These are phyloP conservation scores for Hyaloraphidium curvatum DNA, from an alignment of 192 early-diverging fungal genomes.

Conservation along the genomic window DNA sequence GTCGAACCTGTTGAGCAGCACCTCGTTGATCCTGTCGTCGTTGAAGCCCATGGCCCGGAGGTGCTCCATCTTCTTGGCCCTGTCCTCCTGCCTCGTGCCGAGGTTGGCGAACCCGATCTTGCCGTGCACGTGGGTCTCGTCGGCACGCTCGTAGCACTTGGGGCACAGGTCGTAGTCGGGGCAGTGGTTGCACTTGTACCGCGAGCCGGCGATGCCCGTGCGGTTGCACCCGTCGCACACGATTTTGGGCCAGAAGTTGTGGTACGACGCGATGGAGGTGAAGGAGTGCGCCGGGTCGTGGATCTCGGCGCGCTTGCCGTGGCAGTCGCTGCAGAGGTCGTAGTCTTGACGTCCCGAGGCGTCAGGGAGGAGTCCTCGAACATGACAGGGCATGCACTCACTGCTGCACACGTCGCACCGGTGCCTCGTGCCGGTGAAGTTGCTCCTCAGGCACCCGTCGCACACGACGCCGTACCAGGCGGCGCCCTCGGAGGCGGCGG, in stretches of 20 bases:
- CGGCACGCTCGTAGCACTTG: not conserved
- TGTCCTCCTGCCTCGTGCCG: too few relatives aligned
- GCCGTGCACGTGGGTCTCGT: not conserved
- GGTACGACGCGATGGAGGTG: not conserved
- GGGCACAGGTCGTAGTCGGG: not conserved
- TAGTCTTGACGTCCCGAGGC: not conserved
- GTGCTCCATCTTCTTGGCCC: too few relatives aligned
- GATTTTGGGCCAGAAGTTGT: not conserved
- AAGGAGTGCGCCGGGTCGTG: not conserved
- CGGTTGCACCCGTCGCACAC: not conserved
- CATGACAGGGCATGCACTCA: not conserved
- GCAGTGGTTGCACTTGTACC: not conserved
- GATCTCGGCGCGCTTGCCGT: not conserved
- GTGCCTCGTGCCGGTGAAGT: not conserved
- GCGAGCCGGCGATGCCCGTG: not conserved
- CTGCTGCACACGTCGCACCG: not conserved
- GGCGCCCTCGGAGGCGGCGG: not conserved
- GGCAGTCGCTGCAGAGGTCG: not conserved
- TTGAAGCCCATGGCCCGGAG: too few relatives aligned
- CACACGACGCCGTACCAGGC: not conserved
- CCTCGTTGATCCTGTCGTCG: too few relatives aligned
- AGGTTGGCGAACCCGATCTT: too few relatives aligned
- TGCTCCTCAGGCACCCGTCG: not conserved
- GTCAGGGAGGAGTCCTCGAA: not conserved
- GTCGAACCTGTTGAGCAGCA: too few relatives aligned